These are phyloP conservation scores for Phytophthora crassamura DNA, from an alignment of 352 stramenopile species.

Conservation along the genomic window DNA sequence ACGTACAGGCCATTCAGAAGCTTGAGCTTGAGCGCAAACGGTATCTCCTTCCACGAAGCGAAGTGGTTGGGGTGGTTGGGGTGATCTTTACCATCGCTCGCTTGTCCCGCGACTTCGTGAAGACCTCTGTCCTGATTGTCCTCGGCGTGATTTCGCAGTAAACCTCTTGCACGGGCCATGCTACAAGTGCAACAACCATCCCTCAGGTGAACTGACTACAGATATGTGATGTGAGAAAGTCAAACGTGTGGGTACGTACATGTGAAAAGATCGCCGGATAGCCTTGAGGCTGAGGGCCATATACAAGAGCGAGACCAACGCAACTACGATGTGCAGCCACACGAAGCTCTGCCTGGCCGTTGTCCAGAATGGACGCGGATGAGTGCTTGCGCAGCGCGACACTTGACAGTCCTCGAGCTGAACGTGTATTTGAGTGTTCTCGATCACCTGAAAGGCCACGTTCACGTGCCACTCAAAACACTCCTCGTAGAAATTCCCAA, in stretches of 20 bases:
- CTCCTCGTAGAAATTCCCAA: slow-evolving; percentile 80
- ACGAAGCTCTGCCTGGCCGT: slow-evolving; percentile 70
- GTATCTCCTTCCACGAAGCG: slow-evolving; percentile 44
- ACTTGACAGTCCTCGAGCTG: slow-evolving; percentile 72
- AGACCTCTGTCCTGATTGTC: background rate
- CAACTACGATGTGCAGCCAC: slow-evolving; percentile 78
- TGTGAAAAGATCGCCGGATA: slow-evolving; percentile 54
- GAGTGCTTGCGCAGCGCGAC: slow-evolving; percentile 46
- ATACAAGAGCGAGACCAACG: slow-evolving; percentile 58
- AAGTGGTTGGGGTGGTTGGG: slow-evolving; percentile 8
- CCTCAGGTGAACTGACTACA: background rate
- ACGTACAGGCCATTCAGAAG: slow-evolving; percentile 80
- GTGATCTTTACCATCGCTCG: slow-evolving; percentile 15
- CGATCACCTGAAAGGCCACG: slow-evolving; percentile 53
- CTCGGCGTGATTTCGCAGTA: slow-evolving; percentile 16
- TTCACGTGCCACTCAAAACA: slow-evolving; percentile 87
- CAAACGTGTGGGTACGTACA: slow-evolving; percentile 36
- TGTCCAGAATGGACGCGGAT: slow-evolving; percentile 54
- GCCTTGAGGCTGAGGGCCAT: slow-evolving; percentile 66
- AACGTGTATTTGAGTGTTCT: slow-evolving; percentile 57
- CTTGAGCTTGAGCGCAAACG: slow-evolving; percentile 61
- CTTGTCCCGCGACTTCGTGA: slow-evolving; percentile 18
- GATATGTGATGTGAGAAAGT: too few species aligned
- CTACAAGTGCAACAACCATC: slow-evolving; percentile 14
- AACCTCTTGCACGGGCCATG: slow-evolving; percentile 23